Percentiles rank a stretch among this genome's conserved stretches.
Evolutionary conservation across 1,139 yeast species (phyloP).

Genomic region (Yamadazyma membranifaciens): DNA sequence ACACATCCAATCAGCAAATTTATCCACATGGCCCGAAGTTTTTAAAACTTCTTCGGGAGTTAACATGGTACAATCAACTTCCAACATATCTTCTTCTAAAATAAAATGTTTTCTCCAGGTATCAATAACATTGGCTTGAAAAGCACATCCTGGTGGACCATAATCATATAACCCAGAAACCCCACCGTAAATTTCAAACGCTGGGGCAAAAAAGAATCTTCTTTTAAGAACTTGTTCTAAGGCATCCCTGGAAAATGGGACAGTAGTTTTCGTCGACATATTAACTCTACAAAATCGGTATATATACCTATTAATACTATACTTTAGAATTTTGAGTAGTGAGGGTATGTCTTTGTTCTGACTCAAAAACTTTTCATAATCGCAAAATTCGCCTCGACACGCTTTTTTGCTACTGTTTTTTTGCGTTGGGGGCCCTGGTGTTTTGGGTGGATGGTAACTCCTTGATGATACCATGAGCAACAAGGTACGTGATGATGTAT

Average conservation of each 20-base stretch:
- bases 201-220: constrained; percentile 95
- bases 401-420: neutral
- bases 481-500: too few relatives aligned
- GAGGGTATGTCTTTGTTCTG: neutral
- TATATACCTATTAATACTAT: neutral
- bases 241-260: constrained; percentile 74
- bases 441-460: too few relatives aligned
- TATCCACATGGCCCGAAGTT: constrained; percentile 98
- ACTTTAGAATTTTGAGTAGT: neutral
- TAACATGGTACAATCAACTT: constrained; percentile 96
- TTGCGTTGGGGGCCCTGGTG: too few relatives aligned
- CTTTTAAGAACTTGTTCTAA: constrained; percentile 90
- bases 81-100: constrained; percentile 97
- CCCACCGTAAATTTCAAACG: constrained; percentile 97
- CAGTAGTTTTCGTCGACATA: constrained; percentile 19
- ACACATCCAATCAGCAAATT: constrained; percentile 99
- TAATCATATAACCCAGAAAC: constrained; percentile 97
- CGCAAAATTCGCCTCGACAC: too few relatives aligned
- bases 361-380: constrained; percentile 1
- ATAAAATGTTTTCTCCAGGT: constrained; percentile 98
- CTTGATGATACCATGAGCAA: too few relatives aligned
- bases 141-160: constrained; percentile 99
- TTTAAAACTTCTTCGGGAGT: constrained; percentile 97
- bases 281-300: neutral
- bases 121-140: constrained; percentile 93